phyloP scores from a whole-genome alignment of 345 rosid genomes.

The Raphanus raphanistrum region DNA sequence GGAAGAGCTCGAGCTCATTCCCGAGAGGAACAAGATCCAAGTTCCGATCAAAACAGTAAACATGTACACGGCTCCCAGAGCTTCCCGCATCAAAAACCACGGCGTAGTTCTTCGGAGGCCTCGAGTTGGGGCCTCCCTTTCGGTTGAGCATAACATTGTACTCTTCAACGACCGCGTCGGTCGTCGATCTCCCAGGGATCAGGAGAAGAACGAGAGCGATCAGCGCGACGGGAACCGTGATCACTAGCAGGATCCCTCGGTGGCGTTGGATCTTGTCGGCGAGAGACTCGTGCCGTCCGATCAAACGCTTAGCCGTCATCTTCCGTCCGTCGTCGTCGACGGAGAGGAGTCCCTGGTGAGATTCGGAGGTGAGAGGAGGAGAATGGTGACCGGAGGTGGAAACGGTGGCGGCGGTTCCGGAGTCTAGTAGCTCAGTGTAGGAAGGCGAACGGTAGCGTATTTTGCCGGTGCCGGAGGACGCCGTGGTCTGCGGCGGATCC shows the following conservation, averaged over 20 bases:
- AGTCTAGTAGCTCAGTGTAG: conserved; percentile 55
- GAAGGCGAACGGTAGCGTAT: conserved; percentile 90
- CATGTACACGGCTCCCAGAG: conserved; percentile 96
- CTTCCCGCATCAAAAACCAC: conserved; percentile 95
- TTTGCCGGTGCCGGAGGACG: conserved; percentile 48
- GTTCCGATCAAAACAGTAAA: conserved; percentile 81
- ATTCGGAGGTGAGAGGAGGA: conserved; percentile 41
- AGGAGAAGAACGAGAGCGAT: conserved; percentile 58
- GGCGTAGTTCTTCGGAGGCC: conserved; percentile 54
- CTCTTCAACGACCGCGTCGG: conserved; percentile 48
- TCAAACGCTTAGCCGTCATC: conserved; percentile 58
- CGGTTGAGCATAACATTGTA: conserved; percentile 42
- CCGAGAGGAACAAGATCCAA: conserved; percentile 93
- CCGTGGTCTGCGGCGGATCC: conserved; percentile 67
- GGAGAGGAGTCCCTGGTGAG: conserved; percentile 39
- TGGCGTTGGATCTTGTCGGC: conserved; percentile 78
- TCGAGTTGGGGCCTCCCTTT: conserved; percentile 48
- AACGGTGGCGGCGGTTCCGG: conserved; percentile 32
- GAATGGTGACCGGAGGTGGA: not conserved
- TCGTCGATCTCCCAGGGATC: conserved; percentile 55
- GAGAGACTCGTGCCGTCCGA: conserved; percentile 50
- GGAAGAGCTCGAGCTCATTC: conserved; percentile 81
- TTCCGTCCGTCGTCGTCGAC: conserved; percentile 42
- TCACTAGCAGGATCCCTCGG: conserved; percentile 59
- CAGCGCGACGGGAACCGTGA: conserved; percentile 68